These are phyloP conservation scores for Cyphellophora europaea DNA, from an alignment of 2,329 filamentous ascomycete species.

Conservation along the genomic window DNA sequence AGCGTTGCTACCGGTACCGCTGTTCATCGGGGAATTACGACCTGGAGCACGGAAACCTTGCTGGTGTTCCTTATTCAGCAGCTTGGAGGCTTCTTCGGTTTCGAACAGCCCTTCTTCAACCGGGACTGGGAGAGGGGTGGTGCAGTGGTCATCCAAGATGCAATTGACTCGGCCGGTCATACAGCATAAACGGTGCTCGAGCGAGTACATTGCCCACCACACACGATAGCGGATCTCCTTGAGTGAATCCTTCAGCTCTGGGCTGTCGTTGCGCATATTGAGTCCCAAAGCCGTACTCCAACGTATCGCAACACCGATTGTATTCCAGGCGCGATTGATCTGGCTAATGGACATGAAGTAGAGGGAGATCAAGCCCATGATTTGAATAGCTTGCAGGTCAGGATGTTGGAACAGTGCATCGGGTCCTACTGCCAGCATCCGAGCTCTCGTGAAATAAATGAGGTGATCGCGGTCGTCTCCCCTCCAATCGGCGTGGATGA, in stretches of 20 bases:
- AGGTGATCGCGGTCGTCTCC: constrained; percentile 34
- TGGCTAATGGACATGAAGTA: constrained; percentile 33
- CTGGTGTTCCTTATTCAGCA: constrained; percentile 27
- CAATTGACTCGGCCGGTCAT: constrained; percentile 37
- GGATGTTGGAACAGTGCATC: constrained; percentile 33
- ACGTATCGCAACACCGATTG: constrained; percentile 32
- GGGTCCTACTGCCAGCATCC: constrained; percentile 32
- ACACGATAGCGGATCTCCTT: constrained; percentile 37
- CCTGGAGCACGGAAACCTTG: constrained; percentile 19
- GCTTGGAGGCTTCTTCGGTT: constrained; percentile 23
- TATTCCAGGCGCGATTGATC: constrained; percentile 35
- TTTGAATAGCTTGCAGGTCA: constrained; percentile 37
- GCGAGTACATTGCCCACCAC: constrained; percentile 36
- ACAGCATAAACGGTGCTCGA: constrained; percentile 34
- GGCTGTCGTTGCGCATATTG: constrained; percentile 34
- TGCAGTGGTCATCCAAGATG: constrained; percentile 33
- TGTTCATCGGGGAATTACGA: constrained; percentile 16
- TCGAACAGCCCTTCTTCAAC: constrained; percentile 30
- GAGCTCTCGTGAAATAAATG: constrained; percentile 33
- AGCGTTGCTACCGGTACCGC: constrained; percentile 7
- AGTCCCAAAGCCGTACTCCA: constrained; percentile 33
- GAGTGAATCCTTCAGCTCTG: constrained; percentile 26
- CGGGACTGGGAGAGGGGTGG: constrained; percentile 31
- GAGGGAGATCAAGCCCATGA: constrained; percentile 33
- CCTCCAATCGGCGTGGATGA: constrained; percentile 32